A percentile compares a stretch with the other conserved stretches of the same genome.
Conservation (phyloP, 2,329 filamentous ascomycete genomes). For the Alternaria burnsii region DNA sequence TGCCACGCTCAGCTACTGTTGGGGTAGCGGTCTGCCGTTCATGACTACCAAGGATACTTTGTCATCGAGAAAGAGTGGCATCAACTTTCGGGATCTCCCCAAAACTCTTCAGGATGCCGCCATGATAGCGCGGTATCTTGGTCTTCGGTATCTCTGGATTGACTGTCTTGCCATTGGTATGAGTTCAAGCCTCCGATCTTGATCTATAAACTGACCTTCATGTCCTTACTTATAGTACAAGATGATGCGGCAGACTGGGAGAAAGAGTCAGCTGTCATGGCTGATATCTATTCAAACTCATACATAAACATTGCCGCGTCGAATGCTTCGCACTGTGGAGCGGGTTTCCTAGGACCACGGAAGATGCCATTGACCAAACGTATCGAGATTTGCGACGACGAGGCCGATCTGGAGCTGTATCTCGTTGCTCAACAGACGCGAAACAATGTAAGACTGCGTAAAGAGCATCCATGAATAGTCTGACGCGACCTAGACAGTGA, state of each 20-base stretch:
- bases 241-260: slow-evolving; percentile 18
- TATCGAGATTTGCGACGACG: slow-evolving; percentile 3
- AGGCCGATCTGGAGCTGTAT: slow-evolving; percentile 3
- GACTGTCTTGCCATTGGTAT: slow-evolving; percentile 9
- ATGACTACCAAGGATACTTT: slow-evolving; percentile 9
- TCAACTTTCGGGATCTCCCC: slow-evolving; percentile 6
- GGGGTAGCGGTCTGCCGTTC: slow-evolving; percentile 12
- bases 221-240: not conserved
- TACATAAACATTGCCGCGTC: slow-evolving; percentile 9
- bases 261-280: slow-evolving; percentile 13
- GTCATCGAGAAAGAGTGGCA: slow-evolving; percentile 3
- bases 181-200: too few relatives aligned
- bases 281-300: slow-evolving; percentile 8
- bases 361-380: slow-evolving; percentile 1
- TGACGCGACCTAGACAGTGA: not conserved
- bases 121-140: not conserved
- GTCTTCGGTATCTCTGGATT: slow-evolving; percentile 12
- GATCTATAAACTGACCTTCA: not conserved
- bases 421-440: not conserved
- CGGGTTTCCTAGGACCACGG: slow-evolving; percentile 11
- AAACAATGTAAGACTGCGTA: not conserved
- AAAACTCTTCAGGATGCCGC: slow-evolving; percentile 13
- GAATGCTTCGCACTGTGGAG: slow-evolving; percentile 9
- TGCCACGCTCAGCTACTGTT: slow-evolving; percentile 15
- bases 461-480: rapidly evolving